Base-by-base conservation (phyloP, 2,329 filamentous ascomycete species). In the Aureobasidium sp. region DNA sequence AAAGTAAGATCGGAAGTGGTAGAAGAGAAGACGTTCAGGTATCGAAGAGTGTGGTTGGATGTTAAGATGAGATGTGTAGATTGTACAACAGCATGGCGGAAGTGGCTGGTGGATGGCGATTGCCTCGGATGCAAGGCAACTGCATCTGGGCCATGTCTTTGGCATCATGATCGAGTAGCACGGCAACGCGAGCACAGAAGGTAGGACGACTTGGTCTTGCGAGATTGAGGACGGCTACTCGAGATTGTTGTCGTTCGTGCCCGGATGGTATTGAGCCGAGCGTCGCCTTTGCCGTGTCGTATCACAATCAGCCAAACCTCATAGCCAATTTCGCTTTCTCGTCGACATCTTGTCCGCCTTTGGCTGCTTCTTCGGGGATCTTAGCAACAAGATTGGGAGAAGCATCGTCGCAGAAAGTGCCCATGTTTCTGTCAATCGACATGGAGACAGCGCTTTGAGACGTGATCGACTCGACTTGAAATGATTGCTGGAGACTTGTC, bases 401-500 rank as follows among this genome's bases (percentile, higher is more conserved):
- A 27, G 36, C 7, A 34, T 26, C 10, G 9, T 34, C 12, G 10
- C 20, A n/a, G 4, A 29, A 42, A 41, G 37, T 17, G 51, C 23
- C 12, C 15, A 47, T 47, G 44, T 12, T 12, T 47, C 29, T 29
- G 51, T 42, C 23, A 26, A 26, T 17, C 36, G 52, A 32, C 52
- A 55, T 55, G 52, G 15, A 12, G 23, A 17, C 36, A 55, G 52
- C 52, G 27, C 37, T 41, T 9, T 42, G 37, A 55, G 23, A 37
- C 26, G 7, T 20, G 23, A 32, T 42, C 52, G 52, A 26, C 29
- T 44, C 17, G 37, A 44, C 53, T 32, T 42, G 53, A 57, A 46
- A 57, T 57, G 53, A 39, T 57, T 29, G 29, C 53, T 46, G 53
- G 39, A 57, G 53, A 57, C n/a, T 57, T 41, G 26, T 51, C n/a